Percentiles rank a stretch among this genome's conserved stretches.
Evolutionary conservation across 805 yeast species (phyloP).

Genomic region (Yarrowia sp.): DNA sequence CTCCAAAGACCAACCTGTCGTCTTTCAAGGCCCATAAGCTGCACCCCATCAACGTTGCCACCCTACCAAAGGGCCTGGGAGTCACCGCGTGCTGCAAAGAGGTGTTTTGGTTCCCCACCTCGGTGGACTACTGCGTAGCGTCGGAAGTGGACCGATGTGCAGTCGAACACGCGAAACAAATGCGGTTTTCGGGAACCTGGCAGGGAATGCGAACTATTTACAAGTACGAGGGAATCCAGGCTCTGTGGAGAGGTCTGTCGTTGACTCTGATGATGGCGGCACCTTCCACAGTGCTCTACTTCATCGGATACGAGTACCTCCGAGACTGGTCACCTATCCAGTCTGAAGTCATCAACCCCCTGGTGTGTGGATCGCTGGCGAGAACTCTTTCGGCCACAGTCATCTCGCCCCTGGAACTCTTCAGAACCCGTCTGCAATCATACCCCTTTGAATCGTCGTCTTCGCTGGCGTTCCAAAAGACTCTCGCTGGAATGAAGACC

Average conservation of each 20-base stretch:
- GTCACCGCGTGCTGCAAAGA: slow-evolving; percentile 53
- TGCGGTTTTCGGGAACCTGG: slow-evolving; percentile 67
- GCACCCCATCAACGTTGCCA: slow-evolving; percentile 42
- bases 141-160: slow-evolving; percentile 49
- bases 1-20: not conserved
- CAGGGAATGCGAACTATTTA: slow-evolving; percentile 75
- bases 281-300: slow-evolving; percentile 92
- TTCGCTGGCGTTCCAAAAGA: slow-evolving; percentile 46
- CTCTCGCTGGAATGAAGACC: slow-evolving; percentile 58
- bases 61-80: slow-evolving; percentile 49
- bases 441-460: slow-evolving; percentile 45
- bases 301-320: slow-evolving; percentile 88
- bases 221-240: slow-evolving; percentile 71
- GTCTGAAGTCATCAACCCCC: slow-evolving; percentile 63
- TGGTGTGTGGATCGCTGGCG: slow-evolving; percentile 85
- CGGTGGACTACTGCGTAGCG: slow-evolving; percentile 51
- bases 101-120: slow-evolving; percentile 52
- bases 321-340: slow-evolving; percentile 73
- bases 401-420: slow-evolving; percentile 84
- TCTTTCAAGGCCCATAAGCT: slow-evolving; percentile 34
- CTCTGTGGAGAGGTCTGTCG: slow-evolving; percentile 90
- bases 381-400: slow-evolving; percentile 81
- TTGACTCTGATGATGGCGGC: slow-evolving; percentile 83
- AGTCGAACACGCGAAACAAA: slow-evolving; percentile 53
- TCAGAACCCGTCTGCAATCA: slow-evolving; percentile 88